Evolutionary conservation across 2,329 filamentous ascomycete species (phyloP).

Genomic region (Pezicula radicicola): DNA sequence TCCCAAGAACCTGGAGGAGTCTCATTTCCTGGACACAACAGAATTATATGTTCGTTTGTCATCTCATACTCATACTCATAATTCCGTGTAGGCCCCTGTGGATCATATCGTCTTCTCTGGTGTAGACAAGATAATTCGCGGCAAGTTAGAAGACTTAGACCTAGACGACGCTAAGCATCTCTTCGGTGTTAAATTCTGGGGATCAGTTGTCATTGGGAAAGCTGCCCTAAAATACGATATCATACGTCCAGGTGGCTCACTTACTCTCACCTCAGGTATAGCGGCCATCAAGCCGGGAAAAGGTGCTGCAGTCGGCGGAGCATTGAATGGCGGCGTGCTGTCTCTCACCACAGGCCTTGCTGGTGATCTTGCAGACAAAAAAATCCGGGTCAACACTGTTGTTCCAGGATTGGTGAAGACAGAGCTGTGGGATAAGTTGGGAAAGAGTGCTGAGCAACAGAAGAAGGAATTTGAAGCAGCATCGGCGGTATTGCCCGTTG

Average conservation of each 20-base stretch:
- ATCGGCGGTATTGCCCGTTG: conserved; percentile 19
- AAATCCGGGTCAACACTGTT: conserved; percentile 60
- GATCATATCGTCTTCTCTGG: conserved; percentile 36
- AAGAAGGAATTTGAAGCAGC: conserved; percentile 18
- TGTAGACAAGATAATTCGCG: conserved; percentile 36
- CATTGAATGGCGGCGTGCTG: conserved; percentile 40
- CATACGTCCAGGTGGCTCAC: conserved; percentile 32
- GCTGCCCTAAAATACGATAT: conserved; percentile 34
- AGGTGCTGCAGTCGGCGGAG: conserved; percentile 31
- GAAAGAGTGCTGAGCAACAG: conserved; percentile 22
- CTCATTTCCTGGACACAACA: too few relatives aligned
- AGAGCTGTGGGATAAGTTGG: conserved; percentile 35
- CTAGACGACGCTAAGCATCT: conserved; percentile 31
- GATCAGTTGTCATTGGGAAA: conserved; percentile 33
- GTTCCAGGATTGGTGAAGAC: conserved; percentile 52
- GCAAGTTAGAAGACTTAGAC: conserved; percentile 29
- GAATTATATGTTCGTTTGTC: too few relatives aligned
- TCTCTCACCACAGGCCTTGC: conserved; percentile 54
- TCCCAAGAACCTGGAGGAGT: too few relatives aligned
- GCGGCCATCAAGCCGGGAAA: conserved; percentile 33
- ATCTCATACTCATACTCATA: background rate
- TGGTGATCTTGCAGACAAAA: conserved; percentile 50
- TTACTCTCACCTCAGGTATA: conserved; percentile 35
- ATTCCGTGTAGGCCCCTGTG: conserved; percentile 21
- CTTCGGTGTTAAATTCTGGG: conserved; percentile 39